Evolutionary conservation across 1,139 yeast species (phyloP).

Genomic region (Yamadazyma triangularis): DNA sequence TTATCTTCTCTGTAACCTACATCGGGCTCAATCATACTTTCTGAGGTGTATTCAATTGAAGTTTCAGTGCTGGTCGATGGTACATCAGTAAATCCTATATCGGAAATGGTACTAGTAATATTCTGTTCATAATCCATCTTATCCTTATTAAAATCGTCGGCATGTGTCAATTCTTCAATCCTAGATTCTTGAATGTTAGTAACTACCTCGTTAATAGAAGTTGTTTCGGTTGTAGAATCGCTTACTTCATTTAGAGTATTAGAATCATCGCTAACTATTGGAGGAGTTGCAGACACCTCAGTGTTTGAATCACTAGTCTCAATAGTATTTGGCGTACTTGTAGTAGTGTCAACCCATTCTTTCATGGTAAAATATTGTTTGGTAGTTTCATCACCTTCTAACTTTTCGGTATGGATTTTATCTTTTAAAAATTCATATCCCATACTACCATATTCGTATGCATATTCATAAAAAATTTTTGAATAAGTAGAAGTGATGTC

Average conservation of each 20-base stretch:
- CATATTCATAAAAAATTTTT: slow-evolving; percentile 16
- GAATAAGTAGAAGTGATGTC: slow-evolving; percentile 17
- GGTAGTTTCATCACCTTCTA: slow-evolving; percentile 23
- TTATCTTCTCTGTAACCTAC: neutral
- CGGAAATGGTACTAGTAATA: too few relatives aligned
- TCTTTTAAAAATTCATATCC: slow-evolving; percentile 36
- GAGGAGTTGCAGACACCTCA: slow-evolving; percentile 1
- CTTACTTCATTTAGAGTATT: slow-evolving; percentile 1
- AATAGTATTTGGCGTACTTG: slow-evolving; percentile 1
- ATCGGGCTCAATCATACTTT: slow-evolving; percentile 3
- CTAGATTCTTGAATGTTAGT: too few relatives aligned
- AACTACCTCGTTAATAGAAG: too few relatives aligned
- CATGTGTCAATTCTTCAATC: too few relatives aligned
- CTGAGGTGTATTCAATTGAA: neutral
- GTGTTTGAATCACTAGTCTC: too few relatives aligned
- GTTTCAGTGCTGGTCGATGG: neutral
- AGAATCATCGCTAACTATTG: too few relatives aligned
- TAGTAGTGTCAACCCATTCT: slow-evolving; percentile 18
- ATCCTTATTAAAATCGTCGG: neutral
- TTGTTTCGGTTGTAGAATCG: slow-evolving; percentile 2
- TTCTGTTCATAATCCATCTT: too few relatives aligned
- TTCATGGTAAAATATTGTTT: slow-evolving; percentile 23
- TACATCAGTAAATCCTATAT: neutral
- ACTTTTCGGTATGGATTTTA: slow-evolving; percentile 33
- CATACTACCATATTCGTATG: slow-evolving; percentile 19